These are phyloP conservation scores for Suillus sp. DNA, from an alignment of 768 basidiomycete genomes.

Conservation along the genomic window DNA sequence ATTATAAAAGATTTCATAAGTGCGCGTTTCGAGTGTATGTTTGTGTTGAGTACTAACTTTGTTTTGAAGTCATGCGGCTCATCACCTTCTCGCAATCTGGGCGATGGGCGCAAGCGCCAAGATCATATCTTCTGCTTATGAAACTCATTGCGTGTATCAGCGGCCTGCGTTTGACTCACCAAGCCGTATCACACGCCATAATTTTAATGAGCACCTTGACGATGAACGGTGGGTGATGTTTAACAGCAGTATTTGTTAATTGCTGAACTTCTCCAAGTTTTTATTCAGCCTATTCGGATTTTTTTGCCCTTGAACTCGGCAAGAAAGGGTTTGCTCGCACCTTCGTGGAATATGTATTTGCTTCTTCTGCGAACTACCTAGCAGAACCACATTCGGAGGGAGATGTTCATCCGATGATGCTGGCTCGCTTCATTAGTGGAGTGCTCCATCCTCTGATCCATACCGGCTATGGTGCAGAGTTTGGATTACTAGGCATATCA, in stretches of 20 bases:
- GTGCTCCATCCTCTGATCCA: conserved; percentile 70
- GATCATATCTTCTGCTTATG: conserved; percentile 42
- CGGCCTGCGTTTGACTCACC: conserved; percentile 46
- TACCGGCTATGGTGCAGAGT: conserved; percentile 63
- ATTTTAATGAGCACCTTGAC: conserved; percentile 57
- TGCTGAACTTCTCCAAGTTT: conserved; percentile 40
- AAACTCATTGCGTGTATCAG: conserved; percentile 34
- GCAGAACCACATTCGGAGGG: conserved; percentile 37
- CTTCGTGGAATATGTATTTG: conserved; percentile 62
- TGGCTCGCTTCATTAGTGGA: conserved; percentile 56
- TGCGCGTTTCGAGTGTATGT: conserved; percentile 17
- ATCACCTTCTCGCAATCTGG: conserved; percentile 24
- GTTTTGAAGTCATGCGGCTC: conserved; percentile 17
- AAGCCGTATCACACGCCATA: conserved; percentile 44
- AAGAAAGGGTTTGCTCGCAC: conserved; percentile 44
- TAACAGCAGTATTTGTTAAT: conserved; percentile 4
- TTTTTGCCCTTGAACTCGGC: conserved; percentile 49
- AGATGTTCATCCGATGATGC: conserved; percentile 49
- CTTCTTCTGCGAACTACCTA: conserved; percentile 44
- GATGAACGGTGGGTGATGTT: conserved; percentile 48
- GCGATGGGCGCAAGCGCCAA: conserved; percentile 25
- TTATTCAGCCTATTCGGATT: conserved; percentile 59
- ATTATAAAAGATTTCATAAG: conserved; percentile 40
- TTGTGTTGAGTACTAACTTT: background rate
- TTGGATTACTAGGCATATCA: conserved; percentile 56